Evolutionary conservation across 148 eudicot genomes (phyloP).

Genomic region (Salicornia ramosissima): DNA sequence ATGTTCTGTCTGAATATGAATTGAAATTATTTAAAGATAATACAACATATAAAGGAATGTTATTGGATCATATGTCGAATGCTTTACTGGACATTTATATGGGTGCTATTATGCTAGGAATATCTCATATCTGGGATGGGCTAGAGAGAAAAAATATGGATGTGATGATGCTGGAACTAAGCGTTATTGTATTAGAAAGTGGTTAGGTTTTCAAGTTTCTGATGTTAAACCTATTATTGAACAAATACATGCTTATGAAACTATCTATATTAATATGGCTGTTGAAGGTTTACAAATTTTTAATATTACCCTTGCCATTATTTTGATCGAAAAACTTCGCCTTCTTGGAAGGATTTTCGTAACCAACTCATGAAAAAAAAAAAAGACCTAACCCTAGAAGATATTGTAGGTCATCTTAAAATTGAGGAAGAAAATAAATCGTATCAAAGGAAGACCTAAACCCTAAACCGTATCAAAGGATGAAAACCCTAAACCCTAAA

Average conservation of each 20-base stretch:
- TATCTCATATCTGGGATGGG: slow-evolving; percentile 4
- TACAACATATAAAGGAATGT: background rate
- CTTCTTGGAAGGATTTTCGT: no score
- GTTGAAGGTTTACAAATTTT: no score
- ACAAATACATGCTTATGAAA: background rate
- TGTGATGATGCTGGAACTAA: no score
- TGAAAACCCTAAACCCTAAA: no score
- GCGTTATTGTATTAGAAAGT: no score
- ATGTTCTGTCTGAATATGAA: background rate
- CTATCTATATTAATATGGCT: background rate
- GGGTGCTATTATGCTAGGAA: background rate
- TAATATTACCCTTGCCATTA: no score
- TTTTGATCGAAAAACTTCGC: no score
- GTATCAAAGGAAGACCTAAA: background rate
- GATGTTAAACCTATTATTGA: background rate
- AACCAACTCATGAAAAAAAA: no score
- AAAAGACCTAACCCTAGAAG: no score
- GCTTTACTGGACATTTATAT: slow-evolving; percentile 1
- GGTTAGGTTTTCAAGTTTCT: no score
- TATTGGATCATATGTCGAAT: slow-evolving; percentile 1
- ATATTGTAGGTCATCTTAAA: no score
- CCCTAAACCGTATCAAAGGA: no score
- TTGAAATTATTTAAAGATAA: background rate
- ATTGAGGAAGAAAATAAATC: slow-evolving; percentile 5
- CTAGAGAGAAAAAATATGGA: background rate